These are phyloP conservation scores for Mycena chlorophos DNA, from an alignment of 768 basidiomycete genomes.

Conservation along the genomic window DNA sequence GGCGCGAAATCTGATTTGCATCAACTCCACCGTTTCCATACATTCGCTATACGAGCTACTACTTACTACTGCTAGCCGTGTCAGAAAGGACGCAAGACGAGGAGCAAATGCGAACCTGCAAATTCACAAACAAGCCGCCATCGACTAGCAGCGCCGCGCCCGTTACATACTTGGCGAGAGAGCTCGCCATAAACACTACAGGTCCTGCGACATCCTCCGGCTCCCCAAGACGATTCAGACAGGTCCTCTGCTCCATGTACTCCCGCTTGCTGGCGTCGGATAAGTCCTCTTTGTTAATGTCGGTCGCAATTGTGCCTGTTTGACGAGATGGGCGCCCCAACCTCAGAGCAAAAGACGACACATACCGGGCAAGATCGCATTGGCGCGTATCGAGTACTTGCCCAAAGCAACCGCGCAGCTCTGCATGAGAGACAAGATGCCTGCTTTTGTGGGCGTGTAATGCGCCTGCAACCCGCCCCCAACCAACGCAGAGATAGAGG, in stretches of 20 bases:
- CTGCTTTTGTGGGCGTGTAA: slow-evolving; percentile 81
- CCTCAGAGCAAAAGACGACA: too few relatives aligned
- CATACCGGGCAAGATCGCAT: slow-evolving; percentile 71
- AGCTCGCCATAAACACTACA: slow-evolving; percentile 71
- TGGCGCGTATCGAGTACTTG: slow-evolving; percentile 73
- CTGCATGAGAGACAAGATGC: slow-evolving; percentile 77
- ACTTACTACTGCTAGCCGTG: not conserved
- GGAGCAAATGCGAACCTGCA: slow-evolving; percentile 39
- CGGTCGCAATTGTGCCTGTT: slow-evolving; percentile 77
- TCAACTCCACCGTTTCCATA: not conserved
- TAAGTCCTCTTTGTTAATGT: slow-evolving; percentile 78
- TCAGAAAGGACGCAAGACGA: not conserved
- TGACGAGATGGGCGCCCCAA: too few relatives aligned
- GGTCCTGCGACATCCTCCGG: slow-evolving; percentile 77
- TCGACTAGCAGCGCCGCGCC: slow-evolving; percentile 67
- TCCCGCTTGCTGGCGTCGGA: slow-evolving; percentile 56
- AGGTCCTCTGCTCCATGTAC: slow-evolving; percentile 64
- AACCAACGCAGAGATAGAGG: slow-evolving; percentile 77
- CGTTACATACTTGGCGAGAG: slow-evolving; percentile 69
- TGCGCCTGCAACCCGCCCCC: slow-evolving; percentile 76
- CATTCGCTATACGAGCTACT: not conserved
- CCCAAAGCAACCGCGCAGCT: slow-evolving; percentile 75
- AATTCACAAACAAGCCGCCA: slow-evolving; percentile 73
- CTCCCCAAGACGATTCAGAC: slow-evolving; percentile 65
- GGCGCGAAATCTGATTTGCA: too few relatives aligned